Percentiles rank a stretch among this genome's conserved stretches.
phyloP scores from a whole-genome alignment of 1,139 yeast genomes.

The Yamadazyma friedrichii region DNA sequence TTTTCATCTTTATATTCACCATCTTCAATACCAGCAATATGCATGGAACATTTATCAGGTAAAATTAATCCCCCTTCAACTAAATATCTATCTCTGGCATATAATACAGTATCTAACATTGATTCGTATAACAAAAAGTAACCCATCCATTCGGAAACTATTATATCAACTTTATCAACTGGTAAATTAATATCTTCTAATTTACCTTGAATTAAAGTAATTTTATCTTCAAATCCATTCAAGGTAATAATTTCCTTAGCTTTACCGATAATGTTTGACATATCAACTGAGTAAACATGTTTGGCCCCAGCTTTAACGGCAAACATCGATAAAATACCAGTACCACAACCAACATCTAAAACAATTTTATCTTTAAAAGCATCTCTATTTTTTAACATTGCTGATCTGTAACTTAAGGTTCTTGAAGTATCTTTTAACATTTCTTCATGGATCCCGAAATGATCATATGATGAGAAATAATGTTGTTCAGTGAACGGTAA shows the following conservation, averaged over 20 bases:
- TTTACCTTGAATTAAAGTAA: slow-evolving; percentile 88
- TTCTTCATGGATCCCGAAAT: slow-evolving; percentile 97
- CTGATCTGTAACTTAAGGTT: slow-evolving; percentile 88
- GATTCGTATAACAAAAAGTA: slow-evolving; percentile 93
- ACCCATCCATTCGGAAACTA: slow-evolving; percentile 99
- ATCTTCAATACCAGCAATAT: slow-evolving; percentile 92
- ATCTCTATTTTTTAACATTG: slow-evolving; percentile 87
- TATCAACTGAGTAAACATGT: slow-evolving; percentile 95
- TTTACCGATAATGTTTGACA: slow-evolving; percentile 94
- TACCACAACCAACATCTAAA: slow-evolving; percentile 98
- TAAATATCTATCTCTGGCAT: slow-evolving; percentile 90
- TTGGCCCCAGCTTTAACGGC: slow-evolving; percentile 98
- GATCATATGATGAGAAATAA: slow-evolving; percentile 93
- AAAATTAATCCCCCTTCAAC: slow-evolving; percentile 85
- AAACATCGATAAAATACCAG: slow-evolving; percentile 96
- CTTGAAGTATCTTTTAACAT: slow-evolving; percentile 96
- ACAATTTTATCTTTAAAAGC: slow-evolving; percentile 91
- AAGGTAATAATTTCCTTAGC: slow-evolving; percentile 81
- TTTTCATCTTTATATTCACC: slow-evolving; percentile 91
- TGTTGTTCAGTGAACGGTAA: slow-evolving; percentile 79
- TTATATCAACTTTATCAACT: slow-evolving; percentile 78
- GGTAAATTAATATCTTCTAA: slow-evolving; percentile 92
- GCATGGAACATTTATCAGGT: slow-evolving; percentile 93
- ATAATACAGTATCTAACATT: slow-evolving; percentile 94
- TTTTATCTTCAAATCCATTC: slow-evolving; percentile 85